These are phyloP conservation scores for Alternaria consortialis DNA, from an alignment of 2,329 filamentous ascomycete species.

Conservation along the genomic window DNA sequence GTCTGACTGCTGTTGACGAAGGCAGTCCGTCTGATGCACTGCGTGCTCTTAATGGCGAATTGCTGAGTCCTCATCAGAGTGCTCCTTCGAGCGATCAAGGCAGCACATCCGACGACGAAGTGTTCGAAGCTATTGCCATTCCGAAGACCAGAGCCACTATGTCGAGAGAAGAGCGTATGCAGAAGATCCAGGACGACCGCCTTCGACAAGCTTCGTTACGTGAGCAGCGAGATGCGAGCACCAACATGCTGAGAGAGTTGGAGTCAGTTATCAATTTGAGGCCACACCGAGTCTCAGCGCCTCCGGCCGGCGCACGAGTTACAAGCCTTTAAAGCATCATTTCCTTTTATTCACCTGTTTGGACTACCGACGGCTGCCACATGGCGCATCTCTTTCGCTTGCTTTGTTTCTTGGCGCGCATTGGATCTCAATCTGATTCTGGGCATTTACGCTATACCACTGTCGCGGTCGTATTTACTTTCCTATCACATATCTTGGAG, in stretches of 20 bases:
- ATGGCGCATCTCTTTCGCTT: slow-evolving; percentile 15
- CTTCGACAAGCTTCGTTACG: slow-evolving; percentile 74
- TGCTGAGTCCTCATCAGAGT: slow-evolving; percentile 55
- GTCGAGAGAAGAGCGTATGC: slow-evolving; percentile 85
- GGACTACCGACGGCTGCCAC: slow-evolving; percentile 26
- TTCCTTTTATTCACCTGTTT: slow-evolving; percentile 14
- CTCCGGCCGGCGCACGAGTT: slow-evolving; percentile 34
- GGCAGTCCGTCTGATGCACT: slow-evolving; percentile 72
- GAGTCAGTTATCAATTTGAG: slow-evolving; percentile 77
- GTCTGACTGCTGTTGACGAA: slow-evolving; percentile 66
- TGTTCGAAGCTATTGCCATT: slow-evolving; percentile 90
- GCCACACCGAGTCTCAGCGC: slow-evolving; percentile 35
- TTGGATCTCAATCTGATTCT: slow-evolving; percentile 15
- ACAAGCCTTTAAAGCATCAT: slow-evolving; percentile 44
- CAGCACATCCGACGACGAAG: slow-evolving; percentile 71
- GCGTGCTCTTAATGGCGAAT: slow-evolving; percentile 78
- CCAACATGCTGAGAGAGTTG: slow-evolving; percentile 90
- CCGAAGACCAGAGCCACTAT: slow-evolving; percentile 72
- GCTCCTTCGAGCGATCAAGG: slow-evolving; percentile 58
- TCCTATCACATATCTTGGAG: slow-evolving; percentile 1
- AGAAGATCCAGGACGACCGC: slow-evolving; percentile 87
- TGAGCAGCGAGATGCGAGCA: slow-evolving; percentile 81
- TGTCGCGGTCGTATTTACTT: slow-evolving; percentile 15
- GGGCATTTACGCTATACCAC: slow-evolving; percentile 29
- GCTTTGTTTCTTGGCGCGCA: slow-evolving; percentile 7